Percentiles rank a stretch among this genome's conserved stretches.
These are phyloP conservation scores for Cynanchum wilfordii DNA, from an alignment of 257 asterid species.

Conservation along the genomic window DNA sequence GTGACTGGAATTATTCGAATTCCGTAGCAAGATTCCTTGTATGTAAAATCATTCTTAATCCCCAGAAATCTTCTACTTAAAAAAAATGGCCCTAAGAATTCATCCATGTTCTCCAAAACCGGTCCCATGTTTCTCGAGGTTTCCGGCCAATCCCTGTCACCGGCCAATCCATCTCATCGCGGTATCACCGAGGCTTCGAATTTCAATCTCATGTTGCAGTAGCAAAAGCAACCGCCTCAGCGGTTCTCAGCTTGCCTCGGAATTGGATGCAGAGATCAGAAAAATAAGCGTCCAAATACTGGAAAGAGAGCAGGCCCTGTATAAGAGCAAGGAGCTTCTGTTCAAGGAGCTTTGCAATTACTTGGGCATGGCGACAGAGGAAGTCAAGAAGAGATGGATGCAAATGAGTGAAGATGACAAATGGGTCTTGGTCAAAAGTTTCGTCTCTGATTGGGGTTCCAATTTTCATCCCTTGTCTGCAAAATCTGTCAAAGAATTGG, in stretches of 20 bases:
- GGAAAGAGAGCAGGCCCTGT: constrained; percentile 56
- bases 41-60: background rate
- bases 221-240: constrained; percentile 27
- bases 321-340: constrained; percentile 60
- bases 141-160: constrained; percentile 19
- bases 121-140: constrained; percentile 24
- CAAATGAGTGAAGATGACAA: constrained; percentile 52
- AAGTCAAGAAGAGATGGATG: constrained; percentile 56
- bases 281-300: constrained; percentile 29
- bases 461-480: constrained; percentile 74
- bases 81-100: constrained; percentile 30
- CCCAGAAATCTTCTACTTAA: background rate
- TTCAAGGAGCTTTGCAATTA: constrained; percentile 52
- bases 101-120: constrained; percentile 28
- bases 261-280: constrained; percentile 38
- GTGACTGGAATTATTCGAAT: background rate
- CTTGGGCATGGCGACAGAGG: constrained; percentile 46
- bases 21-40: background rate
- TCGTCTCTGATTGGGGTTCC: constrained; percentile 64
- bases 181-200: constrained; percentile 21
- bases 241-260: constrained; percentile 46
- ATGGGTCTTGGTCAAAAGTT: constrained; percentile 41
- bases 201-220: constrained; percentile 31
- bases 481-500: constrained; percentile 55
- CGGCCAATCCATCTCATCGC: constrained; percentile 8